Evolutionary conservation across 2,329 filamentous ascomycete species (phyloP).

Genomic region (Lachnellula subtilissima): DNA sequence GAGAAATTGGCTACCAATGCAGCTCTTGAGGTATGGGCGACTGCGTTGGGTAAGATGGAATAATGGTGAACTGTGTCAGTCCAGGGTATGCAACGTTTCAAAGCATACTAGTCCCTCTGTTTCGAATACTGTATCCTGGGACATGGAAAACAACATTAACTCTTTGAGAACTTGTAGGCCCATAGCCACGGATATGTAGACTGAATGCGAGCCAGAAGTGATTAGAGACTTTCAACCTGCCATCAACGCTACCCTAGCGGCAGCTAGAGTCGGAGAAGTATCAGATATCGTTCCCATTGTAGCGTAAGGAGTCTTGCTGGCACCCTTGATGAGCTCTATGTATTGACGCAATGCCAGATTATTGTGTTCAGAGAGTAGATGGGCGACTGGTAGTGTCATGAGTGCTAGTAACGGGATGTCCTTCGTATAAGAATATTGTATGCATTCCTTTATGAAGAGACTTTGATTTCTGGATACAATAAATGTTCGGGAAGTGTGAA

Average conservation of each 20-base stretch:
- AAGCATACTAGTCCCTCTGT: no score
- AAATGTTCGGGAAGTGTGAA: background rate
- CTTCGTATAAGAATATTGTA: slow-evolving; percentile 4
- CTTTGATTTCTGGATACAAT: no score
- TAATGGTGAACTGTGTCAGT: slow-evolving; percentile 14
- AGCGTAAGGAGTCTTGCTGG: slow-evolving; percentile 1
- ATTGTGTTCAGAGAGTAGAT: slow-evolving; percentile 11
- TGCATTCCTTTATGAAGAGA: no score
- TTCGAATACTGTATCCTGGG: no score
- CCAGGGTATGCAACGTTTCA: slow-evolving; percentile 2
- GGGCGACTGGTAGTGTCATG: slow-evolving; percentile 12
- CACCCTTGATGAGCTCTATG: background rate
- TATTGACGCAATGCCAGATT: slow-evolving; percentile 4
- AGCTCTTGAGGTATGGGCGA: slow-evolving; percentile 37
- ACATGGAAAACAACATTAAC: no score
- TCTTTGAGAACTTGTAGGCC: background rate
- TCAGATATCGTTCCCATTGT: slow-evolving; percentile 12
- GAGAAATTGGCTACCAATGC: slow-evolving; percentile 54
- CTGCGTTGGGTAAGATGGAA: slow-evolving; percentile 12
- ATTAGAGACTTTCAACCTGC: slow-evolving; percentile 6
- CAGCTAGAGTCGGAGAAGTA: slow-evolving; percentile 4
- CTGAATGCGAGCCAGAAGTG: slow-evolving; percentile 7
- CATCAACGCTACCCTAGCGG: slow-evolving; percentile 9
- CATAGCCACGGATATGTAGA: slow-evolving; percentile 16
- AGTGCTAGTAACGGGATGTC: slow-evolving; percentile 13